Base-by-base conservation (phyloP, 208 protist species). In the Spongospora subterranea region DNA sequence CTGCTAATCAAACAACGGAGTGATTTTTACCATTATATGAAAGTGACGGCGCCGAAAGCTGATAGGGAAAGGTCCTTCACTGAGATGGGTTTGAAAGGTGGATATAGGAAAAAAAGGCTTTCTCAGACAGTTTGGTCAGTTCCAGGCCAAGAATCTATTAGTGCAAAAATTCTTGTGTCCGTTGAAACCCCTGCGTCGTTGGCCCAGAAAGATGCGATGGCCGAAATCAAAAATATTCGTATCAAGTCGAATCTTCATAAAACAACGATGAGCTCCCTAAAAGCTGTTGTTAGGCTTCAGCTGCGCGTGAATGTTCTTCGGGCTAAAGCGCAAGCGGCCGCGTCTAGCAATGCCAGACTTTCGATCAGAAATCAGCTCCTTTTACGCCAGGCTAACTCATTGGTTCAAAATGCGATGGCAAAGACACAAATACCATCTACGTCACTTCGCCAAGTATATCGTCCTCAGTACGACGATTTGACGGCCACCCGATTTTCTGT, bases 351-450 rank as follows among this genome's bases (percentile, higher is more conserved):
- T 43, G 71, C n/a, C 13, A 6, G n/a, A 20, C 71, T 82, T 20
- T 82, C 71, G n/a, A 82, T 82, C n/a, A 6, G 71, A 43, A 82
- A 82, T n/a, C 71, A 82, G 71, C 6, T 82, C n/a, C n/a, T 82
- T 20, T 43, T 82, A 13, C 71, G n/a, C 6, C 71, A 82, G n/a
- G 71, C 71, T 6, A 6, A 43, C 6, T 29, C 13, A 29, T 24
- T 60, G 6, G 24, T 29, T 24, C 50, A 60, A 60, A 6, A 6
- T 24, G 24, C 13, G 24, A 6, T 6, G 24, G 50, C 13, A 60
- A 29, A 6, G 13, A 6, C 6, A 29, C 24, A 29, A 60, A 6
- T 6, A 60, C 50, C 50, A 60, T 6, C 50, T 60, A 6, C 24
- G 24, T 24, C 50, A 29, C 50, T 60, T 29, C 50, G 24, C 24